Evolutionary conservation across 2,329 filamentous ascomycete species (phyloP).

Genomic region (Penicillium sumatraense): DNA sequence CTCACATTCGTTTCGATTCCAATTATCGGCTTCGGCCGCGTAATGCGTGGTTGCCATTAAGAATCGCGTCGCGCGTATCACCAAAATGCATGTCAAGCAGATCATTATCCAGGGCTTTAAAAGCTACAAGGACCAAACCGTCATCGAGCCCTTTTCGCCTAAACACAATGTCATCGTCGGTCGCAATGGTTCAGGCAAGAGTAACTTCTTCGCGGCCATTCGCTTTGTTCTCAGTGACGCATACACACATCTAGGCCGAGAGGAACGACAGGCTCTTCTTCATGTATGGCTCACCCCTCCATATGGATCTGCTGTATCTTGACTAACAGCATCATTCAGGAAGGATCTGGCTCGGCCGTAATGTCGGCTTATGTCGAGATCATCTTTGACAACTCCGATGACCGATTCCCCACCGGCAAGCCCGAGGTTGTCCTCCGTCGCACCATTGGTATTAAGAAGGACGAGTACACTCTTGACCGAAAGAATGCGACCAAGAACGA

Average conservation of each 20-base stretch:
- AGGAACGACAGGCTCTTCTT: slow-evolving; percentile 93
- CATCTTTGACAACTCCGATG: slow-evolving; percentile 97
- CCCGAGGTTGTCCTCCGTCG: slow-evolving; percentile 88
- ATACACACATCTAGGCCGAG: slow-evolving; percentile 92
- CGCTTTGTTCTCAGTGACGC: slow-evolving; percentile 98
- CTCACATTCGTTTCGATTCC: no score
- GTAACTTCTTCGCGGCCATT: slow-evolving; percentile 99
- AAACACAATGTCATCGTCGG: slow-evolving; percentile 99
- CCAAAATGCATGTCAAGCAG: slow-evolving; percentile 96
- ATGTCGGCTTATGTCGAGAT: slow-evolving; percentile 99
- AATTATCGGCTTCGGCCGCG: slow-evolving; percentile 23
- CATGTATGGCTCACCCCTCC: slow-evolving; percentile 58
- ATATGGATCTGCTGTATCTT: slow-evolving; percentile 23
- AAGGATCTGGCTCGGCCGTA: slow-evolving; percentile 95
- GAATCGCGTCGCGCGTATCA: slow-evolving; percentile 35
- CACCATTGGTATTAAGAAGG: slow-evolving; percentile 96
- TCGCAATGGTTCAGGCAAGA: slow-evolving; percentile 98
- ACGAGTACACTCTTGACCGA: slow-evolving; percentile 96
- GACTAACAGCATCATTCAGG: no score
- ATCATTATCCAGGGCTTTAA: slow-evolving; percentile 99
- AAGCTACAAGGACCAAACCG: slow-evolving; percentile 99
- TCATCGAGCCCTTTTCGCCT: slow-evolving; percentile 96
- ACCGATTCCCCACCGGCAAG: slow-evolving; percentile 90
- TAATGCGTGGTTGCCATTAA: slow-evolving; percentile 35
- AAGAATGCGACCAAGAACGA: slow-evolving; percentile 95